Conservation (phyloP, 2,329 filamentous ascomycete genomes). For the Diplodia mutila region DNA sequence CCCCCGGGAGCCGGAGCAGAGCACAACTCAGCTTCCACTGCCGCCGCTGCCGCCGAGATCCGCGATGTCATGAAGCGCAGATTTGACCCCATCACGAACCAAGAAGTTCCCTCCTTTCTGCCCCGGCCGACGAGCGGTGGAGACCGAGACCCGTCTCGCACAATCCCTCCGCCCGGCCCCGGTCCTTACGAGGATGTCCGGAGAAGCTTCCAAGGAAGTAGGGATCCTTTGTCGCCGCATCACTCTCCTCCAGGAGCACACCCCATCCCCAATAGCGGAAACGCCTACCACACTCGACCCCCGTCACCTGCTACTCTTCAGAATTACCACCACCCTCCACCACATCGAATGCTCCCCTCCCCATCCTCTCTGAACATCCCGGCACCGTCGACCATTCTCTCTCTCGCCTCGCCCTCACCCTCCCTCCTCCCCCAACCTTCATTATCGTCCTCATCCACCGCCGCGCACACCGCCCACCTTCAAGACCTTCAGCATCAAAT, state of each 20-base stretch:
- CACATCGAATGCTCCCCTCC: slow-evolving; percentile 34
- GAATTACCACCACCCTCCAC: background rate
- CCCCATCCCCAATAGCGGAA: slow-evolving; percentile 6
- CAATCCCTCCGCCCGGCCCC: slow-evolving; percentile 5
- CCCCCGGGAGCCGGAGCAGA: background rate
- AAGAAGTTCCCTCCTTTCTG: background rate
- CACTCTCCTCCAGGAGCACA: slow-evolving; percentile 16
- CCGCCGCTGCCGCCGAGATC: slow-evolving; percentile 18
- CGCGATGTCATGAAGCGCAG: slow-evolving; percentile 19
- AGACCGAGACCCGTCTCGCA: slow-evolving; percentile 16
- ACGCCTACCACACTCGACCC: slow-evolving; percentile 9
- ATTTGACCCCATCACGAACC: slow-evolving; percentile 1
- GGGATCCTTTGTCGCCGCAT: slow-evolving; percentile 19
- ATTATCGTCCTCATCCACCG: slow-evolving; percentile 18
- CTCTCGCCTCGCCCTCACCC: slow-evolving; percentile 14
- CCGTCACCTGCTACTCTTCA: background rate
- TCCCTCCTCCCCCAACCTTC: slow-evolving; percentile 17
- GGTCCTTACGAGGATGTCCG: slow-evolving; percentile 14
- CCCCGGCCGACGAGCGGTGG: slow-evolving; percentile 10
- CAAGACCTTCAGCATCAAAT: slow-evolving; percentile 59
- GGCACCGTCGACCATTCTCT: slow-evolving; percentile 31
- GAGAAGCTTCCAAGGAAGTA: slow-evolving; percentile 22
- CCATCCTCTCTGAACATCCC: slow-evolving; percentile 39
- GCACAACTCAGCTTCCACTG: background rate
- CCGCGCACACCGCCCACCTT: slow-evolving; percentile 47